Conservation (phyloP, 768 basidiomycete species). For the Strobilomyces dryophilus region DNA sequence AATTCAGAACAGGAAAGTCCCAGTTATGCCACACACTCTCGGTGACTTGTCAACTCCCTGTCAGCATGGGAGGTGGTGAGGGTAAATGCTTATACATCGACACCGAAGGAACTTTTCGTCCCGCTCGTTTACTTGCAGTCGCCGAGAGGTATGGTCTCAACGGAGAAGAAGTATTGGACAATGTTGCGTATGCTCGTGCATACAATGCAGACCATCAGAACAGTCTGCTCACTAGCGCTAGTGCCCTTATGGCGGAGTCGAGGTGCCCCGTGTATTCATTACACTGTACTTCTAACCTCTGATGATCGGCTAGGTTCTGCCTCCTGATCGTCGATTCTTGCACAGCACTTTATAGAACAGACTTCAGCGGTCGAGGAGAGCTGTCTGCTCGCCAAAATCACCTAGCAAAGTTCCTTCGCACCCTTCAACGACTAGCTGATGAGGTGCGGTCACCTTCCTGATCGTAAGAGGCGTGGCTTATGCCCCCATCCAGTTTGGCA, state of each 20-base stretch:
- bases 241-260: constrained; percentile 99
- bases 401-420: constrained; percentile 92
- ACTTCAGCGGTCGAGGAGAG: constrained; percentile 94
- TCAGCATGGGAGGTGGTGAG: constrained; percentile 97
- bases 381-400: constrained; percentile 93
- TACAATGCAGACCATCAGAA: constrained; percentile 99
- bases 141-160: constrained; percentile 96
- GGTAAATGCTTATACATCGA: constrained; percentile 99
- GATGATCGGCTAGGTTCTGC: constrained; percentile 66
- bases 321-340: constrained; percentile 95
- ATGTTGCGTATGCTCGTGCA: constrained; percentile 96
- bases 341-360: constrained; percentile 92
- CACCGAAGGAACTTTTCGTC: constrained; percentile 98
- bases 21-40: constrained; percentile 98
- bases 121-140: constrained; percentile 88
- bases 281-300: not conserved
- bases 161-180: constrained; percentile 96
- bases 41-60: constrained; percentile 95
- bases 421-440: constrained; percentile 89
- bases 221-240: constrained; percentile 82
- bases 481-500: constrained; percentile 68
- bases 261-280: constrained; percentile 50
- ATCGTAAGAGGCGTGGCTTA: constrained; percentile 3
- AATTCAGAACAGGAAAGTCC: constrained; percentile 97
- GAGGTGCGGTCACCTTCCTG: constrained; percentile 56